Evolutionary conservation across 306 rosid species (phyloP).

Genomic region (Dalbergia cultrata): DNA sequence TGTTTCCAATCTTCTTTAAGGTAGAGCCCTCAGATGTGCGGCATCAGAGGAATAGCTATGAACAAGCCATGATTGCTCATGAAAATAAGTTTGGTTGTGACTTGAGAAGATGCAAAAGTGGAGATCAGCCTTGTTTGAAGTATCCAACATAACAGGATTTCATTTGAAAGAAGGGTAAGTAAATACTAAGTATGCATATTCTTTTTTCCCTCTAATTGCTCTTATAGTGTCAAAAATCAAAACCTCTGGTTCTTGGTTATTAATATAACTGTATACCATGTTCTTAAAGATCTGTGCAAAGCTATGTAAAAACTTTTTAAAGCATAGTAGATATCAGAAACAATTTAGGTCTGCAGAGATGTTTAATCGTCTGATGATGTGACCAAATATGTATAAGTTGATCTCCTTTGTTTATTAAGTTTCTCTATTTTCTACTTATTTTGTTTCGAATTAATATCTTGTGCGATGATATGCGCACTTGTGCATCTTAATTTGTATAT

Average conservation of each 20-base stretch:
- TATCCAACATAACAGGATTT: not conserved
- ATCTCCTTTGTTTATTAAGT: not conserved
- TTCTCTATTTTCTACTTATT: not conserved
- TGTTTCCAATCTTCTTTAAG: constrained; percentile 28
- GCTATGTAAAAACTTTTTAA: not conserved
- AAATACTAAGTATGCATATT: not conserved
- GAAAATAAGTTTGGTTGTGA: not conserved
- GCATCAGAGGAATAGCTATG: not conserved
- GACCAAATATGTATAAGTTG: not conserved
- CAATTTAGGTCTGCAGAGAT: not conserved
- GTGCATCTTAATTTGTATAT: no score
- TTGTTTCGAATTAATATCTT: not conserved
- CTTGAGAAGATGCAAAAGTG: not conserved
- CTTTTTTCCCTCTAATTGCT: not conserved
- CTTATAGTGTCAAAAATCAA: not conserved
- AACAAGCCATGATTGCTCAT: not conserved
- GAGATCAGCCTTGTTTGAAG: constrained; percentile 7
- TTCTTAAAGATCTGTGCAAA: not conserved
- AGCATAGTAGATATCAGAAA: not conserved
- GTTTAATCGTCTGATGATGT: not conserved
- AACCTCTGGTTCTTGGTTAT: not conserved
- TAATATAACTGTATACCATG: not conserved
- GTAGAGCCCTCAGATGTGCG: constrained; percentile 32
- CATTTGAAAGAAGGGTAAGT: not conserved
- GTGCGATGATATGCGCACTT: no score